Conservation (phyloP, 164 flowering plant genomes). For the Kingdonia uniflora region DNA sequence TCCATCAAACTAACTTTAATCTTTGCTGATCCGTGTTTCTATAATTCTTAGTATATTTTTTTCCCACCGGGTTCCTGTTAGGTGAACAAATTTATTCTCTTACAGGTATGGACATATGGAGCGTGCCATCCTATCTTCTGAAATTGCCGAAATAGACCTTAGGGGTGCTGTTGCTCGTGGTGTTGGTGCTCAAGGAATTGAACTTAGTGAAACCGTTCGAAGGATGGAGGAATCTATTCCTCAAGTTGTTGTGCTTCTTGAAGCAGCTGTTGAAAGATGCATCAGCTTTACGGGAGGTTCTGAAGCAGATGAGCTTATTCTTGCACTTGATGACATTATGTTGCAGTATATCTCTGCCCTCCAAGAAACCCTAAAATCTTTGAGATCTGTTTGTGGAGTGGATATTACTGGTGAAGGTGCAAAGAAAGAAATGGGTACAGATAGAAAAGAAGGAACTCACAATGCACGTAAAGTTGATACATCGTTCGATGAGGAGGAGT, state of each 20-base stretch:
- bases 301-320: conserved; percentile 91
- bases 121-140: conserved; percentile 87
- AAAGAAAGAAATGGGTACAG: conserved; percentile 63
- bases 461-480: conserved; percentile 48
- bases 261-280: conserved; percentile 97
- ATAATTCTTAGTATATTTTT: too few species aligned
- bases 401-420: conserved; percentile 37
- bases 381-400: conserved; percentile 83
- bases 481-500: conserved; percentile 89
- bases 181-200: conserved; percentile 94
- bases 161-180: conserved; percentile 91
- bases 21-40: too few species aligned
- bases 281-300: conserved; percentile 96
- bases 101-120: conserved; percentile 95
- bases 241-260: conserved; percentile 84
- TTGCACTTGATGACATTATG: conserved; percentile 84
- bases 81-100: not conserved
- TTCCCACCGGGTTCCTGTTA: too few species aligned
- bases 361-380: conserved; percentile 81
- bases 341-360: conserved; percentile 76
- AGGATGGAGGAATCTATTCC: conserved; percentile 99
- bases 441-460: conserved; percentile 55
- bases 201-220: conserved; percentile 95
- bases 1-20: too few species aligned
- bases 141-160: conserved; percentile 72